These are phyloP conservation scores for Gnomoniopsis sp. DNA, from an alignment of 2,329 filamentous ascomycete genomes.

Conservation along the genomic window DNA sequence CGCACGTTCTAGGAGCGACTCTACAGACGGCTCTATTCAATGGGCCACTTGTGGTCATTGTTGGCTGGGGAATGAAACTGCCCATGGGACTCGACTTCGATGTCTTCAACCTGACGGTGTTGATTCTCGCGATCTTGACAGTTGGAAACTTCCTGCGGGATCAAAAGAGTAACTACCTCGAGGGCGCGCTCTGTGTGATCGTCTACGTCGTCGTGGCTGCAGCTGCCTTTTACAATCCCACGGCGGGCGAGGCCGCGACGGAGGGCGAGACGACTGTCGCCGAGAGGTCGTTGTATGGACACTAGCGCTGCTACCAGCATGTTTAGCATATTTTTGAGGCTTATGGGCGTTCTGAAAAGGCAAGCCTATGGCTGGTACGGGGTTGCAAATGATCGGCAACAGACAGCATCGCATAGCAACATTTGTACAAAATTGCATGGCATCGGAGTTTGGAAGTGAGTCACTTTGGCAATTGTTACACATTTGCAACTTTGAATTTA, in stretches of 20 bases:
- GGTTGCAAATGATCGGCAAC: neutral
- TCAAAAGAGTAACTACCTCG: slow-evolving; percentile 86
- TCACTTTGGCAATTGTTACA: neutral
- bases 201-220: slow-evolving; percentile 60
- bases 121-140: slow-evolving; percentile 80
- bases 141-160: slow-evolving; percentile 86
- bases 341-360: neutral
- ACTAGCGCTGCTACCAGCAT: neutral
- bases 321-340: neutral
- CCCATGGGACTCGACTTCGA: slow-evolving; percentile 80
- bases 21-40: slow-evolving; percentile 90
- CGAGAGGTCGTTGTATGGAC: neutral
- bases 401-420: neutral
- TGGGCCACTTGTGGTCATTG: slow-evolving; percentile 75
- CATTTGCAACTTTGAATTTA: neutral
- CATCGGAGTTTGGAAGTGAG: neutral
- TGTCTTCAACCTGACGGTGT: slow-evolving; percentile 76
- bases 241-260: slow-evolving; percentile 26
- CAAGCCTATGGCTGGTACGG: neutral
- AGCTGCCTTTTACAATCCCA: slow-evolving; percentile 55
- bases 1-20: slow-evolving; percentile 81
- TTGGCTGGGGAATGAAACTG: slow-evolving; percentile 73
- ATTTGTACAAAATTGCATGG: neutral
- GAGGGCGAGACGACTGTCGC: neutral
- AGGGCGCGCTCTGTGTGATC: slow-evolving; percentile 76